Percentiles rank a stretch among this genome's conserved stretches.
phyloP scores from a whole-genome alignment of 345 rosid genomes.

The Eucalyptus erythrocorys region DNA sequence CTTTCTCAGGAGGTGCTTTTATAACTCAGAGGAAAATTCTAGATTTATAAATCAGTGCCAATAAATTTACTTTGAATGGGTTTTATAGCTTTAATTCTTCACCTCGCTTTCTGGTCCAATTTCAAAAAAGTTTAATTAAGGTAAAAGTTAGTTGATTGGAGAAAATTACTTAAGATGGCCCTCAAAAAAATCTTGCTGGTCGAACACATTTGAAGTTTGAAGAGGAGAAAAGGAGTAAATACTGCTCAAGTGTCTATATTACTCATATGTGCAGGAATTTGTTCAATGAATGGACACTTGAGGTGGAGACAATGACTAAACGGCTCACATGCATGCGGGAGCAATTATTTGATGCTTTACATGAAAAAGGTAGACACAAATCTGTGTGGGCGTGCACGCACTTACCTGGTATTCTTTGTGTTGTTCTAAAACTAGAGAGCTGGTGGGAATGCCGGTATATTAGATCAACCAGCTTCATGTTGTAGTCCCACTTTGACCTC shows the following conservation, averaged over 20 bases:
- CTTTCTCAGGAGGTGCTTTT: background rate
- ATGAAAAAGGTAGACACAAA: conserved; percentile 18
- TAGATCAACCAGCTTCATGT: background rate
- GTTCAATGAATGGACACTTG: conserved; percentile 29
- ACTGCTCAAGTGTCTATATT: background rate
- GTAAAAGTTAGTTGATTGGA: background rate
- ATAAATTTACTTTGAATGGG: background rate
- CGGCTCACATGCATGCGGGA: conserved; percentile 28
- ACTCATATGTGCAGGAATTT: conserved; percentile 11
- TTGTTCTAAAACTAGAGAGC: background rate
- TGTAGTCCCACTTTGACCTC: background rate
- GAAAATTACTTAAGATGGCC: background rate
- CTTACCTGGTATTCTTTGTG: background rate
- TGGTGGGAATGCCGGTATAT: background rate
- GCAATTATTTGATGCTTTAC: conserved; percentile 22
- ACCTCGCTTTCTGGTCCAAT: background rate
- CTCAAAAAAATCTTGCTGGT: background rate
- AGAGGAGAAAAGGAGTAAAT: background rate
- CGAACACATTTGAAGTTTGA: background rate
- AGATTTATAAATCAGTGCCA: background rate
- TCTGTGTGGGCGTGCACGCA: rapidly evolving
- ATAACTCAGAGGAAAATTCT: background rate
- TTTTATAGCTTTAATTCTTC: background rate
- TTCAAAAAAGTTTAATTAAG: background rate
- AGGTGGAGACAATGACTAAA: conserved; percentile 31